phyloP scores from a whole-genome alignment of 257 asterid genomes.

The Phtheirospermum japonicum region DNA sequence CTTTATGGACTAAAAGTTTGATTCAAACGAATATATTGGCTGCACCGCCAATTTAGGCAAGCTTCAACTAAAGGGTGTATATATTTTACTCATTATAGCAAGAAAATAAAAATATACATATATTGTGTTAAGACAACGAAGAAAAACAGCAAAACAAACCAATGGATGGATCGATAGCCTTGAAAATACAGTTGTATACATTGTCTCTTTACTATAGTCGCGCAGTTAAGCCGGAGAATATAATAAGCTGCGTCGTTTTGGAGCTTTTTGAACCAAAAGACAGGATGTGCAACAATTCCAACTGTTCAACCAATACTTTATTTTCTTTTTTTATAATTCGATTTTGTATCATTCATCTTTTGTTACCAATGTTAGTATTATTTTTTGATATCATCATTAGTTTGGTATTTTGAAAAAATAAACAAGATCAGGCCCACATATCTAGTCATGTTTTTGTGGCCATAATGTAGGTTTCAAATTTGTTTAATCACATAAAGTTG shows the following conservation, averaged over 20 bases:
- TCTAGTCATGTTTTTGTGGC: slow-evolving; percentile 50
- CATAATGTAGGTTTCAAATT: slow-evolving; percentile 36
- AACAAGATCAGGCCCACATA: slow-evolving; percentile 46
- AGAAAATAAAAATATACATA: too few relatives aligned
- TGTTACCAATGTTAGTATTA: slow-evolving; percentile 5
- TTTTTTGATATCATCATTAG: neutral
- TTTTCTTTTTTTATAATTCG: slow-evolving; percentile 22
- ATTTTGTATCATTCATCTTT: slow-evolving; percentile 20
- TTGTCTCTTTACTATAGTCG: slow-evolving; percentile 38
- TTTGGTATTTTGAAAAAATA: too few relatives aligned
- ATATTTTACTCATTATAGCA: too few relatives aligned
- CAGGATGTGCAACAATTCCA: slow-evolving; percentile 40
- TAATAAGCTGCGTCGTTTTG: slow-evolving; percentile 26
- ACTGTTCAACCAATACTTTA: slow-evolving; percentile 34
- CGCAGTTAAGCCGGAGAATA: slow-evolving; percentile 33
- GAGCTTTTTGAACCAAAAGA: slow-evolving; percentile 42
- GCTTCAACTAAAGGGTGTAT: too few relatives aligned
- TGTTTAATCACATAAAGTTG: slow-evolving; percentile 40
- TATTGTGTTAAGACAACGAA: too few relatives aligned
- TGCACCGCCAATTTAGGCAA: too few relatives aligned
- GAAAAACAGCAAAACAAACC: too few relatives aligned
- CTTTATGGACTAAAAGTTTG: too few relatives aligned
- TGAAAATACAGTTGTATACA: slow-evolving; percentile 34
- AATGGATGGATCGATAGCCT: slow-evolving; percentile 11
- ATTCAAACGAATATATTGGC: too few relatives aligned